These are phyloP conservation scores for Phytophthora multivora DNA, from an alignment of 352 stramenopile species.

Conservation along the genomic window DNA sequence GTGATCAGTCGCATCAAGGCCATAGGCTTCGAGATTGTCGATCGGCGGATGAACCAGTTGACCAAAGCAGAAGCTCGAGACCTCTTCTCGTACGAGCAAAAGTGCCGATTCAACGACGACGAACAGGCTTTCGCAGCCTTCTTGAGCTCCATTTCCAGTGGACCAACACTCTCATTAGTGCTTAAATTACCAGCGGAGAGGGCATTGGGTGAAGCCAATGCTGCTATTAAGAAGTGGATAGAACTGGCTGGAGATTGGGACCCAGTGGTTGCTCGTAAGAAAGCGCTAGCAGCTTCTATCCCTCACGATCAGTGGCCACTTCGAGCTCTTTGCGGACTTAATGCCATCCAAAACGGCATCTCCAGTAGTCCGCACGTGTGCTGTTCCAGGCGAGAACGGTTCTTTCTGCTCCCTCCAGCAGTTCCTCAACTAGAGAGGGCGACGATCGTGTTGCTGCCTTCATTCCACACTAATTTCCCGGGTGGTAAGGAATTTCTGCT, in stretches of 20 bases:
- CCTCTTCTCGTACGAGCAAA: slow-evolving; percentile 39
- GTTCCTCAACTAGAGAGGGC: slow-evolving; percentile 36
- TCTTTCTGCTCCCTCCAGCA: slow-evolving; percentile 57
- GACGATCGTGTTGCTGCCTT: slow-evolving; percentile 44
- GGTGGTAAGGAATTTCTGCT: slow-evolving; percentile 32
- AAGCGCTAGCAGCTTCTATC: slow-evolving; percentile 39
- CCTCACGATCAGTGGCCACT: slow-evolving; percentile 60
- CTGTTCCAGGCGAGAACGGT: slow-evolving; percentile 65
- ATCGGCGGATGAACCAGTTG: slow-evolving; percentile 45
- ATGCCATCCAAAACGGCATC: slow-evolving; percentile 64
- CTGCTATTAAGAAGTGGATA: slow-evolving; percentile 37
- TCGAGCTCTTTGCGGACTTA: slow-evolving; percentile 74
- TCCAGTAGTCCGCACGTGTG: slow-evolving; percentile 60
- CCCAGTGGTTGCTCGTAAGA: slow-evolving; percentile 44
- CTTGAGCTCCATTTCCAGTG: slow-evolving; percentile 59
- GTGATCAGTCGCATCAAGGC: slow-evolving; percentile 48
- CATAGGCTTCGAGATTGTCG: slow-evolving; percentile 61
- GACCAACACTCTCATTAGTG: slow-evolving; percentile 66
- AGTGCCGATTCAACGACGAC: slow-evolving; percentile 37
- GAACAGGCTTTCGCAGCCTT: slow-evolving; percentile 42
- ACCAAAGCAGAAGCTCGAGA: slow-evolving; percentile 41
- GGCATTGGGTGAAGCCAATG: slow-evolving; percentile 22
- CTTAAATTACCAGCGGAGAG: slow-evolving; percentile 39
- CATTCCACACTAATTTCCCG: slow-evolving; percentile 35
- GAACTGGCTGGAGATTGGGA: slow-evolving; percentile 66